phyloP scores from a whole-genome alignment of 306 rosid species.

The Cicer chorassanicum region DNA sequence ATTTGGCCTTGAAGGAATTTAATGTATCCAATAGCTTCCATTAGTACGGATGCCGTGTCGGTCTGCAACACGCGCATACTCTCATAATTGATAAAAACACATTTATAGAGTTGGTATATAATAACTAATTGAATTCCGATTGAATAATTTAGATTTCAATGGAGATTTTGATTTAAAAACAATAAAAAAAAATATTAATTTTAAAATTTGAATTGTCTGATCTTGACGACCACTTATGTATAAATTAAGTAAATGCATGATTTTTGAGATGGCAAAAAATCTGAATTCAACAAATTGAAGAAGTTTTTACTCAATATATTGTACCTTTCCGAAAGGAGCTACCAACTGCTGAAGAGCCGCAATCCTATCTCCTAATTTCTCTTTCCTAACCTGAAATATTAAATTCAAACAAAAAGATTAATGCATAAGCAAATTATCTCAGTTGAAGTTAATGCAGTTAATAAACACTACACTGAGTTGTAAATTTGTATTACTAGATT shows the following conservation, averaged over 20 bases:
- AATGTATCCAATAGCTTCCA: conserved; percentile 74
- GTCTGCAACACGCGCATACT: conserved; percentile 58
- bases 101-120: too few species aligned
- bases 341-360: conserved; percentile 93
- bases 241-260: too few species aligned
- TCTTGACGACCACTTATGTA: too few species aligned
- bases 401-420: not conserved
- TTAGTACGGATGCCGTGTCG: conserved; percentile 71
- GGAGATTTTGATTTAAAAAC: too few species aligned
- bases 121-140: too few species aligned
- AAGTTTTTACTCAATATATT: not conserved
- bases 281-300: not conserved
- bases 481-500: too few species aligned
- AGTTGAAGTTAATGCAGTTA: not conserved
- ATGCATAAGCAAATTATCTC: too few species aligned
- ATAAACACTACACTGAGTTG: too few species aligned
- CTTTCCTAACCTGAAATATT: conserved; percentile 75
- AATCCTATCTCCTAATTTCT: conserved; percentile 87
- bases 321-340: conserved; percentile 93
- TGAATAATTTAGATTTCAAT: too few species aligned
- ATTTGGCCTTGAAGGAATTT: conserved; percentile 87
- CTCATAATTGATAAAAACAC: not conserved
- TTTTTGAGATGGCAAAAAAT: too few species aligned
- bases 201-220: too few species aligned
- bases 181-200: too few species aligned